These are phyloP conservation scores for Cyclanthera cordifolia DNA, from an alignment of 306 rosid species.

Conservation along the genomic window DNA sequence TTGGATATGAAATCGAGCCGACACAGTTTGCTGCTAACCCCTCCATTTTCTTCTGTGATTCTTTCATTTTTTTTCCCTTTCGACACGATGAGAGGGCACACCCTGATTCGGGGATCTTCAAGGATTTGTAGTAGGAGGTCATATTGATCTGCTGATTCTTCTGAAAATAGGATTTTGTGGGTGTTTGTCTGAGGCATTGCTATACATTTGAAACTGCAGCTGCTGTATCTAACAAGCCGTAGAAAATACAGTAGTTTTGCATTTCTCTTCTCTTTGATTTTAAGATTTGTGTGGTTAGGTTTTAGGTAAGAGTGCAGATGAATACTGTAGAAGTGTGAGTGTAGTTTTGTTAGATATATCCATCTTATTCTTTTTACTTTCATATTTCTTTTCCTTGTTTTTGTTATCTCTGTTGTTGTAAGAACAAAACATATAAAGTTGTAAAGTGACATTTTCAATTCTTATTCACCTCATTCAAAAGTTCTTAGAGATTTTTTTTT, in stretches of 20 bases:
- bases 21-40: slow-evolving; percentile 44
- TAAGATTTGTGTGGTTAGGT: not conserved
- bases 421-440: too few relatives aligned
- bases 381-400: too few relatives aligned
- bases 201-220: slow-evolving; percentile 22
- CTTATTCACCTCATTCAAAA: not conserved
- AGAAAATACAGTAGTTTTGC: not conserved
- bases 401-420: not conserved
- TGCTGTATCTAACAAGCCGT: slow-evolving; percentile 34
- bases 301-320: not conserved
- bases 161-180: slow-evolving; percentile 31
- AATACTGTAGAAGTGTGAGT: slow-evolving; percentile 9
- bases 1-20: slow-evolving; percentile 26
- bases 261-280: not conserved
- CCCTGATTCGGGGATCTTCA: slow-evolving; percentile 34
- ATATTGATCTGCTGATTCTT: slow-evolving; percentile 35
- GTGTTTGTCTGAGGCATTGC: slow-evolving; percentile 21
- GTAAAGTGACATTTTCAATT: not conserved
- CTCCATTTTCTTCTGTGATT: slow-evolving; percentile 31
- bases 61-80: slow-evolving; percentile 45
- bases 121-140: slow-evolving; percentile 17
- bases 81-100: slow-evolving; percentile 38
- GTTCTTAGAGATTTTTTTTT: not conserved
- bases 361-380: not conserved
- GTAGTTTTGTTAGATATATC: slow-evolving; percentile 3